Evolutionary conservation across 768 basidiomycete species (phyloP), one percentile per base, ranked within the genome.

Genomic region (Galerina marginata): DNA sequence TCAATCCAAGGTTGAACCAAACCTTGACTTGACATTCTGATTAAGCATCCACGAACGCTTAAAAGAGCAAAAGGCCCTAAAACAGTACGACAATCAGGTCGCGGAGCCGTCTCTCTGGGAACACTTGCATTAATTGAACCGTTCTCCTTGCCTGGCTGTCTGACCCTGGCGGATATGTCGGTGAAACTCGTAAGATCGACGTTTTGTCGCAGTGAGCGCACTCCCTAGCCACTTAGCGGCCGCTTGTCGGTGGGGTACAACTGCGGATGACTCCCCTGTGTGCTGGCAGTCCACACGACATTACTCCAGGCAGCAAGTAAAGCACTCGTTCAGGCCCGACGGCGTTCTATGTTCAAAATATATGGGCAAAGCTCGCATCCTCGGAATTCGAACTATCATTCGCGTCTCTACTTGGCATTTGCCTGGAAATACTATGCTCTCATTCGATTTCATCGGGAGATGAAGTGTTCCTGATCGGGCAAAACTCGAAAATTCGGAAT

Each of bases 81-180:
- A 33, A 51, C n/a, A 39, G 37, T 39, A 51, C 25, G 50, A 42
- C 38, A 53, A 53, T 53, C 51, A 53, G 51, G 51, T 11, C 51
- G 38, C 11, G 20, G 20, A 9, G 50, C 50, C 50, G 38, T 53
- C 16, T 40, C 11, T 26, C 39, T 53, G 51, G 51, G 51, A 23
- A 23, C 12, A 42, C 50, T 38, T 53, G 51, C n/a, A 14, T 20
- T 9, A 52, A 52, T 52, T 4, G 10, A 39, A 39, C 39, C 42
- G 12, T 23, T 2, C 12, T 23, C 23, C 14, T 37, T 42, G 10
- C 38, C 50, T 36, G 38, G 37, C 38, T 38, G 1, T 26, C 7
- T 29, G 26, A n/a, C 36, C 51, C 23, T 39, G 20, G 37, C 51
- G 39, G 51, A 40, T 40, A 40, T 42, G 14, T 53, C 51, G 51